Evolutionary conservation across 2,329 filamentous ascomycete genomes (phyloP).

Genomic region (Pestalotiopsis sp.): DNA sequence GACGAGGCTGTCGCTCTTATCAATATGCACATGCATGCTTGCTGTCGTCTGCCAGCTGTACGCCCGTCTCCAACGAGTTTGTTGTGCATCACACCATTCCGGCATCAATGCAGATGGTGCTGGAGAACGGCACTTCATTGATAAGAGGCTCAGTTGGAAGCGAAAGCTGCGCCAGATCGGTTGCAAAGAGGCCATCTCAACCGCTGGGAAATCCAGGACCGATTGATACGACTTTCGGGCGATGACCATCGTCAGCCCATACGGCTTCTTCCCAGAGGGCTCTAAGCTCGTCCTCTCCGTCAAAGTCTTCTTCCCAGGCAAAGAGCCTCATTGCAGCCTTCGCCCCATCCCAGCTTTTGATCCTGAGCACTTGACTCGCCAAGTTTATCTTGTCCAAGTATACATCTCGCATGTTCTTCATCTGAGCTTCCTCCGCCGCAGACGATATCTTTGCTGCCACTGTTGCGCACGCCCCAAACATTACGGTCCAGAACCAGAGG

Average conservation of each 20-base stretch:
- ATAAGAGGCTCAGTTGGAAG: not conserved
- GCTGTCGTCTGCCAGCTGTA: not conserved
- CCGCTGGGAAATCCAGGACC: not conserved
- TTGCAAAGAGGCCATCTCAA: not conserved
- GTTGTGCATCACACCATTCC: not conserved
- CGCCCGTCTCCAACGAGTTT: not conserved
- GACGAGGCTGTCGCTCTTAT: not conserved
- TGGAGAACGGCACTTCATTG: not conserved
- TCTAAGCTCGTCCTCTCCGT: conserved; percentile 41
- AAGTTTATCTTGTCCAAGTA: conserved; percentile 44
- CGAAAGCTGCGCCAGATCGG: not conserved
- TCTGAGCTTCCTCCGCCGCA: conserved; percentile 37
- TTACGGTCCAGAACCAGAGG: conserved; percentile 48
- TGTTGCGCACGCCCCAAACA: conserved; percentile 47
- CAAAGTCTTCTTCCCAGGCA: conserved; percentile 42
- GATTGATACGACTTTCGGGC: conserved; percentile 3
- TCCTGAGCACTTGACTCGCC: conserved; percentile 39
- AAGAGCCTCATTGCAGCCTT: conserved; percentile 39
- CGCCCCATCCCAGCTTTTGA: conserved; percentile 41
- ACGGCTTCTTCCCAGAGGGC: conserved; percentile 45
- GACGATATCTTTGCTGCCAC: conserved; percentile 38
- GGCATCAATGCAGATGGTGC: not conserved
- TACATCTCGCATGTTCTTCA: conserved; percentile 38
- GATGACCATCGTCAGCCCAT: conserved; percentile 24
- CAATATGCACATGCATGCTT: not conserved